Evolutionary conservation across 352 stramenopile genomes (phyloP).

Genomic region (Phytopythium boreale): DNA sequence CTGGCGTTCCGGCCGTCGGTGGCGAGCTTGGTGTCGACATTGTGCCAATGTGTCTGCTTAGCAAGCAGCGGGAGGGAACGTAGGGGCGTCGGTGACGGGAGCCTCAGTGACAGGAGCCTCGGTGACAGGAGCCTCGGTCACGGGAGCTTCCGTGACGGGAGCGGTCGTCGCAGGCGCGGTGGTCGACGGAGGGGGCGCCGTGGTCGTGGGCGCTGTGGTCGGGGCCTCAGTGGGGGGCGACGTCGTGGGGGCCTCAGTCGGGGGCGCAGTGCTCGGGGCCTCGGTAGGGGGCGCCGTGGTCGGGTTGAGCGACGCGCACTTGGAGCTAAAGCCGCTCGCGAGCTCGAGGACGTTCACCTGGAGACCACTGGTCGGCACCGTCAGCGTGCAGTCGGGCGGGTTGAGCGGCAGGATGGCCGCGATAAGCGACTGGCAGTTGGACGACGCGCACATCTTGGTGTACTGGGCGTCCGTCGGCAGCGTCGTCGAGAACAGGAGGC

Average conservation of each 20-base stretch:
- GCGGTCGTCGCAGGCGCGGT: neutral
- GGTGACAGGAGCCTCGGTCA: neutral
- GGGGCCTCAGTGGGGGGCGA: too few relatives aligned
- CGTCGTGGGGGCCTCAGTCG: too few relatives aligned
- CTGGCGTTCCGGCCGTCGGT: neutral
- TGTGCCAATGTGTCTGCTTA: neutral
- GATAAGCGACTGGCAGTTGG: constrained; percentile 8
- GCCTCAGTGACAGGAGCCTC: neutral
- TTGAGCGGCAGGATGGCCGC: constrained; percentile 4
- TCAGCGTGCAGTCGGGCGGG: constrained; percentile 11
- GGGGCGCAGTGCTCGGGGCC: neutral
- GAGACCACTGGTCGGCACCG: constrained; percentile 6
- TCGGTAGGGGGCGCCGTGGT: neutral
- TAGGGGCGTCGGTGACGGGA: neutral
- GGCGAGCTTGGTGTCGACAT: too few relatives aligned
- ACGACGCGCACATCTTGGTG: constrained; percentile 13
- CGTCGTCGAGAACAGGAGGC: constrained; percentile 6
- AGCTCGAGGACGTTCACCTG: constrained; percentile 10
- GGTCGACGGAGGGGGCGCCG: neutral
- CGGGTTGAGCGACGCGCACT: neutral
- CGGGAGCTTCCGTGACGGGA: too few relatives aligned
- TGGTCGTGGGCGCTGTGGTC: neutral
- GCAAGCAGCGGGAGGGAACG: neutral
- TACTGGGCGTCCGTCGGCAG: constrained; percentile 9
- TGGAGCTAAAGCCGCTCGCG: constrained; percentile 4